phyloP scores from a whole-genome alignment of 106 monocot genomes.

The Allium sativum region DNA sequence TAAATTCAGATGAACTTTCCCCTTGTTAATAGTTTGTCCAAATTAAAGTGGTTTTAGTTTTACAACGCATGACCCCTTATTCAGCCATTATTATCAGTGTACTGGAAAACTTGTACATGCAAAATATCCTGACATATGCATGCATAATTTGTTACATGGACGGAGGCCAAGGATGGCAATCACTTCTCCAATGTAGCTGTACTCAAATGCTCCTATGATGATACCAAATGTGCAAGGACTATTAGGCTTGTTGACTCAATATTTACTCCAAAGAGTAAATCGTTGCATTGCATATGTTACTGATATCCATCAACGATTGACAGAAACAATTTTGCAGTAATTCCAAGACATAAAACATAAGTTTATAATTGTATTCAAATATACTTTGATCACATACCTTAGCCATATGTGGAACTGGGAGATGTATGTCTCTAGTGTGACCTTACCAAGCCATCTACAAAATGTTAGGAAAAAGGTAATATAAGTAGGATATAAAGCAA shows the following conservation, averaged over 20 bases:
- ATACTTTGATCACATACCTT: conserved; percentile 20
- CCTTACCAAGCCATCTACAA: conserved; percentile 77
- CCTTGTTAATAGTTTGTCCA: no score
- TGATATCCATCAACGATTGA: background rate
- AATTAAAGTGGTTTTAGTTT: no score
- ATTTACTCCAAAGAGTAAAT: background rate
- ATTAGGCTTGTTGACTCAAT: background rate
- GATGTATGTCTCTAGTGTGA: conserved; percentile 82
- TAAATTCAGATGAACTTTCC: no score
- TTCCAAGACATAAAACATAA: no score
- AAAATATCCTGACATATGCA: no score
- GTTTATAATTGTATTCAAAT: no score
- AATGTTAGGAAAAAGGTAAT: background rate
- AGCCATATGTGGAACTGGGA: conserved; percentile 94
- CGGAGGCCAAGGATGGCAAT: no score
- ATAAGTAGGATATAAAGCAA: background rate
- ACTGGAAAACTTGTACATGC: no score
- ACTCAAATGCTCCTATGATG: background rate
- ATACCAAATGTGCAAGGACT: background rate
- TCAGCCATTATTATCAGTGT: no score
- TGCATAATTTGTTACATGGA: no score
- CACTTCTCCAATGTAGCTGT: no score
- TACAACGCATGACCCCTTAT: no score
- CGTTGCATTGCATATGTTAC: background rate
- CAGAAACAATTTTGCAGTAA: background rate